These are phyloP conservation scores for Leptomonas pyrrhocoris DNA, from an alignment of 208 protist genomes.

Conservation along the genomic window DNA sequence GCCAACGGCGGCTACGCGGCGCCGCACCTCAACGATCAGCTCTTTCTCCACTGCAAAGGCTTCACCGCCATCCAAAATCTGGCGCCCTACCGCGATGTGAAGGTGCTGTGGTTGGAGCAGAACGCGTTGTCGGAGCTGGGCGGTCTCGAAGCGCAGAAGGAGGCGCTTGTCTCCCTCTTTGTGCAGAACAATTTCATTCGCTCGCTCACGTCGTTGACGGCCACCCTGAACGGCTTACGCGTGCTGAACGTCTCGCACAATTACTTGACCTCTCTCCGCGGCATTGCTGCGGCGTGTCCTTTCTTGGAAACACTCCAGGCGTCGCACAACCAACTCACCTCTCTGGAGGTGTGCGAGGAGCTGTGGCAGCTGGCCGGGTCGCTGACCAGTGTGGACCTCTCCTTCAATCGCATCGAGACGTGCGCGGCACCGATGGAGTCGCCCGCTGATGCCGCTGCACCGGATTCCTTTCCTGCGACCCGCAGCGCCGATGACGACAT, in stretches of 20 bases:
- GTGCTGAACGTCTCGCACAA: conserved; percentile 86
- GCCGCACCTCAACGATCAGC: conserved; percentile 86
- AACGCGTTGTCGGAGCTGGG: conserved; percentile 90
- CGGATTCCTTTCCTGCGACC: background rate
- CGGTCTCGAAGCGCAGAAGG: conserved; percentile 66
- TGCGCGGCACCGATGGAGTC: conserved; percentile 19
- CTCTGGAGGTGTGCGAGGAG: conserved; percentile 69
- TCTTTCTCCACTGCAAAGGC: conserved; percentile 93
- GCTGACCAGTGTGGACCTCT: conserved; percentile 93
- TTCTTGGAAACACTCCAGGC: conserved; percentile 75
- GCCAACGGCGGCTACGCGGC: conserved; percentile 86
- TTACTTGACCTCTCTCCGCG: conserved; percentile 62
- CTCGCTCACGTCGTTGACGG: conserved; percentile 50
- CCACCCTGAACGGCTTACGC: conserved; percentile 68
- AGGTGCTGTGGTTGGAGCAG: conserved; percentile 94
- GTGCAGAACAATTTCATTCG: conserved; percentile 94
- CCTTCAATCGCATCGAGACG: conserved; percentile 87
- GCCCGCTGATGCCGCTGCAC: background rate
- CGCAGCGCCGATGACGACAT: conserved; percentile 30
- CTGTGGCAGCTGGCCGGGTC: conserved; percentile 66
- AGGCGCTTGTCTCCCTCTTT: conserved; percentile 88
- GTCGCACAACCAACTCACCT: conserved; percentile 77
- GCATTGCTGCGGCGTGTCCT: conserved; percentile 55
- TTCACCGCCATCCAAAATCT: conserved; percentile 91
- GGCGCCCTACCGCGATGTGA: conserved; percentile 84